Conservation (phyloP, 2,329 filamentous ascomycete species). For the Huntiella decipiens region DNA sequence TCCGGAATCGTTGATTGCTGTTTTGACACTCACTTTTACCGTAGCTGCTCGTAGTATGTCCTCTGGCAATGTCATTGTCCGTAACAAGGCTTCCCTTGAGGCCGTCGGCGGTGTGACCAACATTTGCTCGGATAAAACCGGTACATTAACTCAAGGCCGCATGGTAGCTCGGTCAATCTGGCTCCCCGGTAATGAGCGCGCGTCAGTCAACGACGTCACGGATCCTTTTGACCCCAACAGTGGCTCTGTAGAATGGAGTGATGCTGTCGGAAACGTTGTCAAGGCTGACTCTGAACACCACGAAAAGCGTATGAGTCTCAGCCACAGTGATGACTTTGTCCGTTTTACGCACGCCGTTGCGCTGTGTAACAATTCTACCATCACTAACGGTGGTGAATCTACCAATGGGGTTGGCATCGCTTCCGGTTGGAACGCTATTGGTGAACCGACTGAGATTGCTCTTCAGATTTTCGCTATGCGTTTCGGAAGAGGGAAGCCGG, state of each 20-base stretch:
- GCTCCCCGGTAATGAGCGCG: constrained; percentile 34
- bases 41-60: constrained; percentile 47
- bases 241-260: constrained; percentile 29
- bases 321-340: constrained; percentile 19
- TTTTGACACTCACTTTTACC: constrained; percentile 53
- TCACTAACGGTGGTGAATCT: constrained; percentile 23
- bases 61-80: constrained; percentile 44
- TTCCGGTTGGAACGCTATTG: constrained; percentile 36
- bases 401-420: constrained; percentile 8
- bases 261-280: constrained; percentile 14
- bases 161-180: constrained; percentile 47
- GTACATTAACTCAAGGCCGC: constrained; percentile 45
- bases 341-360: constrained; percentile 35
- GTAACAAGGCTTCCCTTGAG: constrained; percentile 45
- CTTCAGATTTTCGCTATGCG: constrained; percentile 55
- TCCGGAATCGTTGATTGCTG: constrained; percentile 47
- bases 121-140: constrained; percentile 54
- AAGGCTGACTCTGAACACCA: constrained; percentile 3
- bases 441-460: constrained; percentile 55
- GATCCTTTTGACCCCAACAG: constrained; percentile 43
- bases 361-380: constrained; percentile 40
- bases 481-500: constrained; percentile 34
- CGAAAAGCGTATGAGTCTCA: constrained; percentile 11
- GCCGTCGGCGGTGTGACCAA: constrained; percentile 51
- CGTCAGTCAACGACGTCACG: constrained; percentile 33